Percentiles rank a stretch among this genome's conserved stretches.
Evolutionary conservation across 768 basidiomycete species (phyloP).

Genomic region (Rhodosporidiobolus sp.): DNA sequence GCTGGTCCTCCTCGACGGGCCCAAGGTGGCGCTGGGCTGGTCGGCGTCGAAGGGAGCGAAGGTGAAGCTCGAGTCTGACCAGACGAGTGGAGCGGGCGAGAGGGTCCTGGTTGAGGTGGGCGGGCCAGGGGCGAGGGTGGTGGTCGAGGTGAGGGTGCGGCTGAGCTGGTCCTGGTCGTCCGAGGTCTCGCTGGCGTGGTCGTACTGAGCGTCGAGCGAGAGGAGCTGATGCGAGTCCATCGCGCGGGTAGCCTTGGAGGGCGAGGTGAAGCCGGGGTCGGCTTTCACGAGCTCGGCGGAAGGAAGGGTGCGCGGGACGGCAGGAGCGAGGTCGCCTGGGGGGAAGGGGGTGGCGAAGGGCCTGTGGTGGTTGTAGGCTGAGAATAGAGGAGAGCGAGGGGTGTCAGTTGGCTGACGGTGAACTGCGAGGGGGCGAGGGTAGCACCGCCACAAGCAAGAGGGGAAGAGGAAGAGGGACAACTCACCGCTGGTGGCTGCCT

Average conservation of each 20-base stretch:
- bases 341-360: not conserved
- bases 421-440: too few species aligned
- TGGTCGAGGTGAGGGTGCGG: not conserved
- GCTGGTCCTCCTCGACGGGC: too few species aligned
- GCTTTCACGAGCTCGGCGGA: not conserved
- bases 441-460: not conserved
- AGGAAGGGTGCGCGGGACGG: not conserved
- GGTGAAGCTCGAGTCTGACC: slow-evolving; percentile 19
- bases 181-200: too few species aligned
- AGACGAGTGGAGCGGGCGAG: slow-evolving; percentile 21
- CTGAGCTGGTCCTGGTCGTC: not conserved
- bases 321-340: too few species aligned
- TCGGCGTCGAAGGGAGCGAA: not conserved
- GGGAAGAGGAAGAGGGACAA: too few species aligned
- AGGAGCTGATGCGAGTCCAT: not conserved
- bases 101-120: not conserved
- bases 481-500: too few species aligned
- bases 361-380: not conserved
- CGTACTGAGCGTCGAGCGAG: not conserved
- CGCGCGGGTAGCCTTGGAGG: not conserved
- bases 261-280: not conserved
- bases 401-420: too few species aligned
- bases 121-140: not conserved
- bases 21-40: not conserved
- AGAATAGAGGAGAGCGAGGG: not conserved